Conservation (phyloP, 768 basidiomycete species). For the Suillus decipiens region DNA sequence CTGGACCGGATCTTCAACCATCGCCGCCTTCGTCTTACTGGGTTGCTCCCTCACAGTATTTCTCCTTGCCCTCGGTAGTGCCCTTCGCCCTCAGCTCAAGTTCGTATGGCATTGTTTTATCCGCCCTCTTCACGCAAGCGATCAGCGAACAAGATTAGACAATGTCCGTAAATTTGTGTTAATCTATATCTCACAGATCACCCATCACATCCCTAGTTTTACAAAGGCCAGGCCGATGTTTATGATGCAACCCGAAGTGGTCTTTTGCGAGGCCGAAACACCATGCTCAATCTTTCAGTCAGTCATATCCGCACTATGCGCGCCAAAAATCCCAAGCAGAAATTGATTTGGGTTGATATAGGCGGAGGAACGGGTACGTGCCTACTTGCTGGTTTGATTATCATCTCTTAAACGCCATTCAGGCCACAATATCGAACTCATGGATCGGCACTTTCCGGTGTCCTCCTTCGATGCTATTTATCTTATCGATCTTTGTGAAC, state of each 20-base stretch:
- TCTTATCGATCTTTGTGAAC: slow-evolving; percentile 72
- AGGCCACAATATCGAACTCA: slow-evolving; percentile 73
- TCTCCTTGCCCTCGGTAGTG: slow-evolving; percentile 21
- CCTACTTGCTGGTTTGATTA: slow-evolving; percentile 3
- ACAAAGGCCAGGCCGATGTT: slow-evolving; percentile 66
- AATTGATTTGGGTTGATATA: slow-evolving; percentile 76
- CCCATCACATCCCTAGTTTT: slow-evolving; percentile 45
- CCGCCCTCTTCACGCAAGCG: slow-evolving; percentile 39
- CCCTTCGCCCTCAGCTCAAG: slow-evolving; percentile 42
- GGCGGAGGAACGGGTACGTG: slow-evolving; percentile 66
- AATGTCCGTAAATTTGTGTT: slow-evolving; percentile 33
- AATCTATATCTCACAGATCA: neutral
- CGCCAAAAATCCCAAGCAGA: slow-evolving; percentile 39
- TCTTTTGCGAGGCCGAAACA: slow-evolving; percentile 68
- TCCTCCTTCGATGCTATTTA: slow-evolving; percentile 67
- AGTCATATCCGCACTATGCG: slow-evolving; percentile 57
- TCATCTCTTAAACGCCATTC: neutral
- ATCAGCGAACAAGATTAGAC: slow-evolving; percentile 47
- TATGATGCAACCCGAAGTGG: slow-evolving; percentile 68
- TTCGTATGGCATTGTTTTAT: slow-evolving; percentile 56
- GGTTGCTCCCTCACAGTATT: slow-evolving; percentile 24
- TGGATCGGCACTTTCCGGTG: slow-evolving; percentile 63
- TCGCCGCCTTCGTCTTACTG: slow-evolving; percentile 31
- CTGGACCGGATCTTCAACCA: slow-evolving; percentile 31
- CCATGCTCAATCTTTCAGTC: slow-evolving; percentile 69